A percentile compares a stretch with the other conserved stretches of the same genome.
Conservation (phyloP, 2,329 filamentous ascomycete species). For the Trichoderma lentiforme region DNA sequence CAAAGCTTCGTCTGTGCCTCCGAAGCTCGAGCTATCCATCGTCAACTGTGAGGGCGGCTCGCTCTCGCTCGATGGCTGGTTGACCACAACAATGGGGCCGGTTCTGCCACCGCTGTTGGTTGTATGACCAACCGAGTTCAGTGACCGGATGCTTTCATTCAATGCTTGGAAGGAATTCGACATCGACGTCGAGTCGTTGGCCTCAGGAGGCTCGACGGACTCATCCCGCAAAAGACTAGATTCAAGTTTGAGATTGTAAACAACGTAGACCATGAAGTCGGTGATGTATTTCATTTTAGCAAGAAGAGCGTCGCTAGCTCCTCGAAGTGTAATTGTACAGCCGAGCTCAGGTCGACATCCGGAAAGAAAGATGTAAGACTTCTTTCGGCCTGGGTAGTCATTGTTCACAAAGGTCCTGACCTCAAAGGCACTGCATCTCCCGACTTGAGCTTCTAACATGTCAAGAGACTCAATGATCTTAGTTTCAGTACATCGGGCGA, state of each 20-base stretch:
- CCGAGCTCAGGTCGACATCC: slow-evolving; percentile 87
- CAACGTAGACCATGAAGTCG: slow-evolving; percentile 98
- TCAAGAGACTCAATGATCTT: slow-evolving; percentile 93
- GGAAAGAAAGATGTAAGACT: slow-evolving; percentile 93
- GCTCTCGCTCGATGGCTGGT: slow-evolving; percentile 38
- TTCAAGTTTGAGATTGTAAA: slow-evolving; percentile 95
- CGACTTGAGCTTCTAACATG: slow-evolving; percentile 71
- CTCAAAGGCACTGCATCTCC: slow-evolving; percentile 82
- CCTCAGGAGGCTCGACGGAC: slow-evolving; percentile 75
- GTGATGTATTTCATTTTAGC: slow-evolving; percentile 86
- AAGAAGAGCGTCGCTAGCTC: slow-evolving; percentile 68
- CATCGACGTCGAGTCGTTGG: slow-evolving; percentile 42
- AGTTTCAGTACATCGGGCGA: slow-evolving; percentile 87
- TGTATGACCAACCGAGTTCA: slow-evolving; percentile 29
- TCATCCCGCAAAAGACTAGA: slow-evolving; percentile 92
- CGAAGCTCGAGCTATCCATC: slow-evolving; percentile 28
- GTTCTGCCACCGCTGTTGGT: slow-evolving; percentile 27
- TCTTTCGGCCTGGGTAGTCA: slow-evolving; percentile 69
- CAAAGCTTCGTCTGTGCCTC: slow-evolving; percentile 28
- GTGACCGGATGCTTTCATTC: slow-evolving; percentile 38
- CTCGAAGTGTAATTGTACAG: slow-evolving; percentile 89
- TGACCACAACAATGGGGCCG: slow-evolving; percentile 30
- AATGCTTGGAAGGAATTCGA: slow-evolving; percentile 40
- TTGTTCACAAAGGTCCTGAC: slow-evolving; percentile 92
- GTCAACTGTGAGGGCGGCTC: slow-evolving; percentile 36